phyloP scores from a whole-genome alignment of 1,139 yeast genomes.

The Barnettozyma hawaiiensis region DNA sequence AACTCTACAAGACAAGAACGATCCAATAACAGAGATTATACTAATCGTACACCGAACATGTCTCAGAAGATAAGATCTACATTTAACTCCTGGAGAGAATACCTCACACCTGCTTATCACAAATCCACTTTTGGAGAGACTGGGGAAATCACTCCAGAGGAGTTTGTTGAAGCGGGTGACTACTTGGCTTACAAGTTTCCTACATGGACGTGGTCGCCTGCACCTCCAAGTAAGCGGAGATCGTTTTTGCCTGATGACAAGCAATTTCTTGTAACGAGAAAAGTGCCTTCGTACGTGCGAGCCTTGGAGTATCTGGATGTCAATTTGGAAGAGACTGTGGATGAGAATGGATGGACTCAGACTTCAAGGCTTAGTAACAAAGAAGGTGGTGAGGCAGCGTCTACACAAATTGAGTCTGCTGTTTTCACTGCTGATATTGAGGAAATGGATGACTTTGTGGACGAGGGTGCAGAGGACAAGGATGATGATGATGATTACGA shows the following conservation, averaged over 20 bases:
- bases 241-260: constrained; percentile 80
- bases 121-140: constrained; percentile 75
- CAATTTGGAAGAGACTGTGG: constrained; percentile 35
- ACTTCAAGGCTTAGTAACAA: constrained; percentile 14
- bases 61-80: constrained; percentile 53
- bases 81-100: constrained; percentile 80
- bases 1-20: not conserved
- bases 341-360: constrained; percentile 57
- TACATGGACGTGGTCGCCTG: constrained; percentile 91
- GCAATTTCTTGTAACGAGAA: constrained; percentile 80
- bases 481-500: constrained; percentile 42
- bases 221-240: constrained; percentile 54
- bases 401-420: too few species aligned
- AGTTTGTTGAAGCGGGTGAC: constrained; percentile 90
- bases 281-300: constrained; percentile 80
- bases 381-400: not conserved
- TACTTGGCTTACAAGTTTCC: constrained; percentile 87
- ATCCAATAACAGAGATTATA: not conserved
- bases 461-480: constrained; percentile 33
- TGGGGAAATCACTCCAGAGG: constrained; percentile 93
- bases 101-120: constrained; percentile 84
- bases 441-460: constrained; percentile 38
- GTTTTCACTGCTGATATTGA: constrained; percentile 25
- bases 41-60: constrained; percentile 1
- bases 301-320: constrained; percentile 54